phyloP scores from a whole-genome alignment of 1,284 basidiomycete genomes.

The Heterobasidion occidentale region DNA sequence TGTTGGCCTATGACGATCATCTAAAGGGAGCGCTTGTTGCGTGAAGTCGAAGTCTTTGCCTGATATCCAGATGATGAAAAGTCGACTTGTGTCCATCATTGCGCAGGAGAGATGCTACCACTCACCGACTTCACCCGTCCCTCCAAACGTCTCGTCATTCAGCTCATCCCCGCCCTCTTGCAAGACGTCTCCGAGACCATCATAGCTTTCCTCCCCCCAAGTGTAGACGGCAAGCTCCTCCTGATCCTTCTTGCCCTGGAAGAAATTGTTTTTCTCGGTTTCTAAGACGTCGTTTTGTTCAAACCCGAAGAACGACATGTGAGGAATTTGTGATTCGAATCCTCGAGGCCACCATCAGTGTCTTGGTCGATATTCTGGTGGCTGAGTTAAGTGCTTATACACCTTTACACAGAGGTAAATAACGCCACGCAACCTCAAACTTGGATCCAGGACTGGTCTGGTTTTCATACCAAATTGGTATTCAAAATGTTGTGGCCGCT shows the following conservation, averaged over 20 bases:
- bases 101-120: background rate
- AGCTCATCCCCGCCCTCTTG: slow-evolving; percentile 86
- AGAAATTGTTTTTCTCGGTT: slow-evolving; percentile 48
- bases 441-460: no score
- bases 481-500: no score
- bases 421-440: no score
- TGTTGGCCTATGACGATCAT: slow-evolving; percentile 12
- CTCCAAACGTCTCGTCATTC: slow-evolving; percentile 96
- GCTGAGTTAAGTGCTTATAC: background rate
- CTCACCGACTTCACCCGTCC: slow-evolving; percentile 59
- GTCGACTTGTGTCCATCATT: background rate
- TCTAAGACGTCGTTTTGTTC: slow-evolving; percentile 53
- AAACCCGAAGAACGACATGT: slow-evolving; percentile 79
- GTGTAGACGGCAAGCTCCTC: slow-evolving; percentile 83
- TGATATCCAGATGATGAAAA: slow-evolving; percentile 22
- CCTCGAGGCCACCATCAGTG: background rate
- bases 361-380: background rate
- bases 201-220: slow-evolving; percentile 86
- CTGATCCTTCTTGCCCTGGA: slow-evolving; percentile 42
- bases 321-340: background rate
- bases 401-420: no score
- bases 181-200: slow-evolving; percentile 83
- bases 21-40: slow-evolving; percentile 30
- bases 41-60: slow-evolving; percentile 93
- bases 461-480: no score